Conservation (phyloP, 257 asterid genomes). For the Fraxinus quadrangulata region DNA sequence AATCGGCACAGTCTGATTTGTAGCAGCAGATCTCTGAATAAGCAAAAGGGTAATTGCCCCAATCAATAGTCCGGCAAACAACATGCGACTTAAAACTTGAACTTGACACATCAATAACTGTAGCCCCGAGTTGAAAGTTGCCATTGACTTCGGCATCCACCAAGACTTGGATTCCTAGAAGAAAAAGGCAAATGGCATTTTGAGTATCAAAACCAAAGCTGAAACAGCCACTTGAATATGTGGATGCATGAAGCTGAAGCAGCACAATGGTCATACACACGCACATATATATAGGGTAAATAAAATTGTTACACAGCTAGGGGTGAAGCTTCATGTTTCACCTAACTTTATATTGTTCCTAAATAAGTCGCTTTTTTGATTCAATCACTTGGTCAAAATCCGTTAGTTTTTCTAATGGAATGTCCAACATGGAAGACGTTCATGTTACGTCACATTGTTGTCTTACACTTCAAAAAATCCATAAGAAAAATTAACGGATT, state of each 20-base stretch:
- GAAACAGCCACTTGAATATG: not conserved
- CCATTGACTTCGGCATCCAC: slow-evolving; percentile 79
- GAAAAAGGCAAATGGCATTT: not conserved
- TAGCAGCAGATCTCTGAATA: slow-evolving; percentile 61
- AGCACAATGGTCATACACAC: not conserved
- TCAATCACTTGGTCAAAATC: not conserved
- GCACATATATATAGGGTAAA: not conserved
- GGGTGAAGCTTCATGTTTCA: not conserved
- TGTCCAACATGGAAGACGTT: not conserved
- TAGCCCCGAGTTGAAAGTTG: slow-evolving; percentile 59
- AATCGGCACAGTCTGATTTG: slow-evolving; percentile 80
- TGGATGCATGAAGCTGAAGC: not conserved
- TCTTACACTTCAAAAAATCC: not conserved
- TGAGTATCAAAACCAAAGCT: not conserved
- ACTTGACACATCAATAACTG: slow-evolving; percentile 65
- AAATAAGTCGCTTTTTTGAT: not conserved
- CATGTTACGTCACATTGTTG: not conserved
- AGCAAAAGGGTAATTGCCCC: slow-evolving; percentile 55
- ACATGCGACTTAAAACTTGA: slow-evolving; percentile 71
- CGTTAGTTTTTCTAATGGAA: not conserved
- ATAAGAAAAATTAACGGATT: too few species aligned
- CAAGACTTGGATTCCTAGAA: slow-evolving; percentile 69
- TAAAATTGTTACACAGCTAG: not conserved
- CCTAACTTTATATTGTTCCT: not conserved
- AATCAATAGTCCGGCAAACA: slow-evolving; percentile 65